Conservation (phyloP, 768 basidiomycete genomes). For the Lyophyllum atratum region DNA sequence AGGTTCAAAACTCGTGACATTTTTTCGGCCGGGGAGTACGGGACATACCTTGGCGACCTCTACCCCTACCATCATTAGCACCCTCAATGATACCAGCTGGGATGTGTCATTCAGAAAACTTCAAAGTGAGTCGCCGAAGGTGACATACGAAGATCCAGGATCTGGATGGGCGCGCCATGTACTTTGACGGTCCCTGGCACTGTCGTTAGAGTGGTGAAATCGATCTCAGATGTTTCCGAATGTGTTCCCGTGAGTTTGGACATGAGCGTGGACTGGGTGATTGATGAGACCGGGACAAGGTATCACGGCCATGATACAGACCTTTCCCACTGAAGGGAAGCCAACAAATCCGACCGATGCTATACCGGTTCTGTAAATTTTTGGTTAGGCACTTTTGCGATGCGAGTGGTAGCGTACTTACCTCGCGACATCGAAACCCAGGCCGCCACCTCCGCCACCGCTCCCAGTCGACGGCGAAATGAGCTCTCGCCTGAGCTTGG, state of each 20-base stretch:
- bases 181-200: constrained; percentile 94
- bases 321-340: constrained; percentile 96
- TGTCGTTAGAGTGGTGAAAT: constrained; percentile 95
- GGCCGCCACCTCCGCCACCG: constrained; percentile 84
- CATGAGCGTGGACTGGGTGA: constrained; percentile 82
- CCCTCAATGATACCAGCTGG: constrained; percentile 97
- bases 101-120: constrained; percentile 4
- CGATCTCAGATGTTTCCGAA: constrained; percentile 93
- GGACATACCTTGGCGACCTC: constrained; percentile 87
- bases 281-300: neutral
- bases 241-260: constrained; percentile 96
- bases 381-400: neutral
- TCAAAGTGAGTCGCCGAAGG: neutral
- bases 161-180: constrained; percentile 95
- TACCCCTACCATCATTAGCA: constrained; percentile 92
- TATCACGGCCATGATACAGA: constrained; percentile 21
- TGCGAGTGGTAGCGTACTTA: constrained; percentile 16
- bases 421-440: constrained; percentile 96
- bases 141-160: constrained; percentile 82
- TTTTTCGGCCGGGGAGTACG: constrained; percentile 13
- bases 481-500: constrained; percentile 93
- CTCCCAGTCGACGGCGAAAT: constrained; percentile 75
- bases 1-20: neutral
- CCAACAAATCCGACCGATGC: constrained; percentile 94
- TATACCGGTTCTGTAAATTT: constrained; percentile 74